Conservation (phyloP, 2,329 filamentous ascomycete genomes). For the Neodidymelliopsis sp. region DNA sequence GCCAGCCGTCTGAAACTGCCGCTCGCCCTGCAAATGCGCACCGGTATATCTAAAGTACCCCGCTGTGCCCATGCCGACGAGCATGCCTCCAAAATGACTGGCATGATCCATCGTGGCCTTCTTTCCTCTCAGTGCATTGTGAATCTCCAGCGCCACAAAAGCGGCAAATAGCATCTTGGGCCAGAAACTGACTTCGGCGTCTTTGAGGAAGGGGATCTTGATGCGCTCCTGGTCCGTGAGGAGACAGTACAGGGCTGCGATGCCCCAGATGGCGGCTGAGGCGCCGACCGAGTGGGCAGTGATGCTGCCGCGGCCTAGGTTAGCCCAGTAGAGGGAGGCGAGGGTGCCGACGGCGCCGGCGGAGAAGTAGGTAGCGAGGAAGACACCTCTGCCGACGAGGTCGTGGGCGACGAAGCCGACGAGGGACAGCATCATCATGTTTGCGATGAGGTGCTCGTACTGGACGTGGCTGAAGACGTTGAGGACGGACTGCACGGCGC, state of each 20-base stretch:
- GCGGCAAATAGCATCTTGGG: conserved; percentile 40
- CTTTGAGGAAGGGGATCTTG: conserved; percentile 42
- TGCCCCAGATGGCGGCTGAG: conserved; percentile 44
- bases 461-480: conserved; percentile 74
- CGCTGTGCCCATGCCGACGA: conserved; percentile 33
- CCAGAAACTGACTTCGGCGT: conserved; percentile 36
- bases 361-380: conserved; percentile 46
- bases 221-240: conserved; percentile 42
- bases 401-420: conserved; percentile 62
- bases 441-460: conserved; percentile 63
- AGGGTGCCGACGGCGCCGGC: conserved; percentile 46
- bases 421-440: conserved; percentile 71
- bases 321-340: conserved; percentile 42
- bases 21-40: conserved; percentile 24
- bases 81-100: conserved; percentile 47
- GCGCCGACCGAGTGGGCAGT: conserved; percentile 43
- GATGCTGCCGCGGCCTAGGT: conserved; percentile 39
- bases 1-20: conserved; percentile 20
- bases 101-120: conserved; percentile 42
- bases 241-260: conserved; percentile 39
- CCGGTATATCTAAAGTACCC: conserved; percentile 38
- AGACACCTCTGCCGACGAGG: conserved; percentile 45
- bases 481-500: conserved; percentile 67
- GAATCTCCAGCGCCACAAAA: conserved; percentile 38
- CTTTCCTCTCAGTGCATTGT: conserved; percentile 20